A percentile compares a stretch with the other conserved stretches of the same genome.
These are phyloP conservation scores for Polyporus arcularius DNA, from an alignment of 768 basidiomycete species.

Conservation along the genomic window DNA sequence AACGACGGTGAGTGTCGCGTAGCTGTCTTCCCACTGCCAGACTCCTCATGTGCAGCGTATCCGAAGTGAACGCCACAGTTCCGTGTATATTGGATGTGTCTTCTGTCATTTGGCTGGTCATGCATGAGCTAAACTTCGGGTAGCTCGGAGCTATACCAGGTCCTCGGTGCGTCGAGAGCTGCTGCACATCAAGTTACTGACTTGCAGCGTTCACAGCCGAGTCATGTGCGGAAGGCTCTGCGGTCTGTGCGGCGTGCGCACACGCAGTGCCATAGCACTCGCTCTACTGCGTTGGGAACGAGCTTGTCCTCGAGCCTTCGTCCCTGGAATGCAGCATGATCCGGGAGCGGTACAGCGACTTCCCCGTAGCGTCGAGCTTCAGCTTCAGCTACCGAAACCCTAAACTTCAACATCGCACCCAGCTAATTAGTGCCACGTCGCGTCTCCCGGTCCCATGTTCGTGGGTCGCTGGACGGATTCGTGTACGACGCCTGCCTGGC, in stretches of 20 bases:
- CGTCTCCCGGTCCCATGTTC: background rate
- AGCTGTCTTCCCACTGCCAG: background rate
- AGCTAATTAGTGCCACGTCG: background rate
- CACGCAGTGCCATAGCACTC: background rate
- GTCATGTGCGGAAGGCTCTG: background rate
- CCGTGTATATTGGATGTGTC: too few relatives aligned
- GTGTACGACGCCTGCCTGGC: background rate
- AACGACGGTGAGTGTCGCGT: background rate
- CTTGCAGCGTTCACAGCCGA: too few relatives aligned
- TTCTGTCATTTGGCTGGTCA: too few relatives aligned
- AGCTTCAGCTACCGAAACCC: constrained; percentile 10
- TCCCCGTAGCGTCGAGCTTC: background rate
- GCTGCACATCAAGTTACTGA: too few relatives aligned
- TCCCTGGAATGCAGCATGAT: constrained; percentile 15
- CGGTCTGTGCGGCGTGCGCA: background rate
- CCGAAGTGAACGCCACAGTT: too few relatives aligned
- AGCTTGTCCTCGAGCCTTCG: background rate
- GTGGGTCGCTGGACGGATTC: background rate
- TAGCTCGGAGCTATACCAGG: too few relatives aligned
- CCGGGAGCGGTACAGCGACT: constrained; percentile 1
- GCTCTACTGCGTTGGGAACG: background rate
- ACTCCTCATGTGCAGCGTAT: background rate
- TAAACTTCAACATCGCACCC: constrained; percentile 1
- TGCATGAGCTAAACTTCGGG: too few relatives aligned
- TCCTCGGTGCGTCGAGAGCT: too few relatives aligned